These are phyloP conservation scores for Carex cristatella DNA, from an alignment of 176 grass and related monocot genomes.

Conservation along the genomic window DNA sequence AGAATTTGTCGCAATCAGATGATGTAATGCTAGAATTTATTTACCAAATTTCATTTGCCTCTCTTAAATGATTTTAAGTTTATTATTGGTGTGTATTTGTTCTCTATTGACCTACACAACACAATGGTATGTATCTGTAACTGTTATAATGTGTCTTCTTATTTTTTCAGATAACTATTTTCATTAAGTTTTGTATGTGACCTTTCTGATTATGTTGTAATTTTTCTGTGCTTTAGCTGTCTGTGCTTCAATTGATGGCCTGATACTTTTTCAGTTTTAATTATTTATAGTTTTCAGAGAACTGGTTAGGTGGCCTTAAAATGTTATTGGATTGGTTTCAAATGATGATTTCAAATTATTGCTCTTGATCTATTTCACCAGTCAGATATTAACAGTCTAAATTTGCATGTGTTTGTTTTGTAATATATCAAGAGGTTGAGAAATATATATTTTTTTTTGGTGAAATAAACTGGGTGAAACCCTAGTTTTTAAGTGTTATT, in stretches of 20 bases:
- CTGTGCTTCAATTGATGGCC: neutral
- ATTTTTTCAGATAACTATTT: neutral
- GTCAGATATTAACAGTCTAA: neutral
- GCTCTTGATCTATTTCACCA: neutral
- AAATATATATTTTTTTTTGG: neutral
- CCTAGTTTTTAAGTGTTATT: too few species aligned
- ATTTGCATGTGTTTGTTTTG: neutral
- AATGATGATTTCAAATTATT: neutral
- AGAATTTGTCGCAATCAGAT: neutral
- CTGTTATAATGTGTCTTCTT: neutral
- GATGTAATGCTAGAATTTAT: neutral
- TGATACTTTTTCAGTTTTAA: neutral
- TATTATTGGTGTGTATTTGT: conserved; percentile 11
- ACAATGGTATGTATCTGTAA: neutral
- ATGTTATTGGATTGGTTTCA: neutral
- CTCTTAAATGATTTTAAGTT: neutral
- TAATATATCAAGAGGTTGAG: neutral
- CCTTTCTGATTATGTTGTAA: neutral
- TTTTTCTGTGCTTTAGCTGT: neutral
- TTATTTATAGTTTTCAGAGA: neutral
- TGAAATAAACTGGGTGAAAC: too few species aligned
- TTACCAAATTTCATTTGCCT: conserved; percentile 2
- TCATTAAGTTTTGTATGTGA: neutral
- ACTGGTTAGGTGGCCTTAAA: neutral
- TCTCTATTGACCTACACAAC: neutral